These are phyloP conservation scores for Hibiscus syriacus DNA, from an alignment of 345 rosid species.

Conservation along the genomic window DNA sequence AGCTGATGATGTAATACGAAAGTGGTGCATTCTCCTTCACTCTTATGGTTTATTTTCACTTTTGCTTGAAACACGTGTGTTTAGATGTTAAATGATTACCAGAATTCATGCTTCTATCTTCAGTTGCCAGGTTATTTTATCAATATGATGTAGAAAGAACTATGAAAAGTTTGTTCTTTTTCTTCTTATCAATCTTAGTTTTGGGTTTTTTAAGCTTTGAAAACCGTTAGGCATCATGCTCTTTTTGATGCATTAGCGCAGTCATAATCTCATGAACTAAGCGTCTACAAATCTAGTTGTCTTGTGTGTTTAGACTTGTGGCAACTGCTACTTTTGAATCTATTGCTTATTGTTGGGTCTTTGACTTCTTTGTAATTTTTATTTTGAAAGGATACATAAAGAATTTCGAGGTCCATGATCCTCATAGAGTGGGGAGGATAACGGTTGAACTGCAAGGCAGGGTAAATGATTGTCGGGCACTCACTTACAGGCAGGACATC, in stretches of 20 bases:
- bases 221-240: background rate
- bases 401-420: conserved; percentile 62
- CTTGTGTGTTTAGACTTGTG: background rate
- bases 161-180: background rate
- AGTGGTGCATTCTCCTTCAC: background rate
- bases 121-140: background rate
- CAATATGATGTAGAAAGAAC: background rate
- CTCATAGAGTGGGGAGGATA: conserved; percentile 81
- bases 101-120: background rate
- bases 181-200: background rate
- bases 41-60: background rate
- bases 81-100: background rate
- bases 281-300: background rate
- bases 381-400: conserved; percentile 53
- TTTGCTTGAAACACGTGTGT: background rate
- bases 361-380: conserved; percentile 6
- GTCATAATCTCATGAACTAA: background rate
- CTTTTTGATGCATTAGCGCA: background rate
- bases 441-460: conserved; percentile 83
- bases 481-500: conserved; percentile 79
- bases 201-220: background rate
- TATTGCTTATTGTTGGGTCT: background rate
- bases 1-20: background rate
- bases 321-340: background rate
- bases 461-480: conserved; percentile 70